These are phyloP conservation scores for Kodamaea sp. DNA, from an alignment of 1,139 yeast genomes.

Conservation along the genomic window DNA sequence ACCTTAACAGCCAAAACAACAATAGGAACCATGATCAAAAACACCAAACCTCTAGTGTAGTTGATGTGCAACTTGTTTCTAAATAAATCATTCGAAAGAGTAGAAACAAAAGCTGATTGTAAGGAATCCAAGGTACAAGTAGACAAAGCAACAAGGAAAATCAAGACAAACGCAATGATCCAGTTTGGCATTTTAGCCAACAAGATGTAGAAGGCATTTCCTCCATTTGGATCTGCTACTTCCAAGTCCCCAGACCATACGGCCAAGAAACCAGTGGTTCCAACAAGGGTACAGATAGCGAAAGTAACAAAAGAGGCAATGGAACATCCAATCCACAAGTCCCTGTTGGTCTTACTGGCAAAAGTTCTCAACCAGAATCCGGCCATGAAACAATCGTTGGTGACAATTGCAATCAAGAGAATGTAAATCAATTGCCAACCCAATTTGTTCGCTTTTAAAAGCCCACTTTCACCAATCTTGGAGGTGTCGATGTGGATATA, in stretches of 20 bases:
- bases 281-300: slow-evolving; percentile 67
- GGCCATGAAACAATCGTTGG: slow-evolving; percentile 87
- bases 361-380: slow-evolving; percentile 95
- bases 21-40: slow-evolving; percentile 77
- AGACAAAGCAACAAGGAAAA: slow-evolving; percentile 70
- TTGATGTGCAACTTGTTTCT: slow-evolving; percentile 71
- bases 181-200: slow-evolving; percentile 79
- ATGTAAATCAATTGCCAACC: slow-evolving; percentile 93
- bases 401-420: slow-evolving; percentile 79
- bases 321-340: slow-evolving; percentile 71
- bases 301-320: slow-evolving; percentile 71
- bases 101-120: slow-evolving; percentile 86
- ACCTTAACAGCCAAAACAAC: slow-evolving; percentile 79
- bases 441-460: slow-evolving; percentile 62
- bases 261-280: slow-evolving; percentile 82
- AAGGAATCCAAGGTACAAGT: slow-evolving; percentile 89
- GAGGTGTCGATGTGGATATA: slow-evolving; percentile 69
- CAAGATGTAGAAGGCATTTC: slow-evolving; percentile 69
- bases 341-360: slow-evolving; percentile 79
- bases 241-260: slow-evolving; percentile 82
- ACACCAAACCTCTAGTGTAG: slow-evolving; percentile 72
- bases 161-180: slow-evolving; percentile 81
- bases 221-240: slow-evolving; percentile 61
- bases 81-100: slow-evolving; percentile 86
- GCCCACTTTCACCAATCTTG: slow-evolving; percentile 62